Evolutionary conservation across 2,329 filamentous ascomycete genomes (phyloP).

Genomic region (Massarina eburnea): DNA sequence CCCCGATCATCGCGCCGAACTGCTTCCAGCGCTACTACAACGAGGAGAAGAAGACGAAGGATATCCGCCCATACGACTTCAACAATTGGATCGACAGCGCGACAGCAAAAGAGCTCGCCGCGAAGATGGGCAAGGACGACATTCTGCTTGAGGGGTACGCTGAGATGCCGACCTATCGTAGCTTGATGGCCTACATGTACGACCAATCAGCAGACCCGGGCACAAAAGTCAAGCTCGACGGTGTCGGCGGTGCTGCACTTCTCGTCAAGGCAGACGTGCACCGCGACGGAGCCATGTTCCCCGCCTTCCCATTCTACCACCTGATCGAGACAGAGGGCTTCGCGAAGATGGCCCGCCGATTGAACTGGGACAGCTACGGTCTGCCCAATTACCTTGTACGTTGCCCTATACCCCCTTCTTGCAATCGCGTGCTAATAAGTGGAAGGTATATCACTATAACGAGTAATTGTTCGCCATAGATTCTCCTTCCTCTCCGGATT

Average conservation of each 20-base stretch:
- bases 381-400: slow-evolving; percentile 94
- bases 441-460: slow-evolving; percentile 85
- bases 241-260: slow-evolving; percentile 88
- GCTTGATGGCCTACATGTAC: slow-evolving; percentile 85
- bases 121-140: slow-evolving; percentile 85
- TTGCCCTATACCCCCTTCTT: slow-evolving; percentile 5
- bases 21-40: slow-evolving; percentile 82
- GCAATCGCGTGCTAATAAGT: slow-evolving; percentile 1
- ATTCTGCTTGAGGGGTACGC: slow-evolving; percentile 91
- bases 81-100: slow-evolving; percentile 96
- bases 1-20: slow-evolving; percentile 91
- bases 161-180: slow-evolving; percentile 89
- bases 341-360: slow-evolving; percentile 88
- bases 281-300: slow-evolving; percentile 97
- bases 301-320: slow-evolving; percentile 93
- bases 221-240: slow-evolving; percentile 76
- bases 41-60: slow-evolving; percentile 70
- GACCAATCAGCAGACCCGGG: slow-evolving; percentile 54
- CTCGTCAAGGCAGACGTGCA: slow-evolving; percentile 97
- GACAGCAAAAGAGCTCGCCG: slow-evolving; percentile 72
- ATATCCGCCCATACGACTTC: slow-evolving; percentile 88
- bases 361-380: slow-evolving; percentile 85
- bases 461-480: slow-evolving; percentile 55
- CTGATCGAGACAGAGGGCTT: slow-evolving; percentile 98
- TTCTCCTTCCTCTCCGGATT: slow-evolving; percentile 5